phyloP scores from a whole-genome alignment of 2,329 filamentous ascomycete genomes.

The Fusarium sarcochroum region DNA sequence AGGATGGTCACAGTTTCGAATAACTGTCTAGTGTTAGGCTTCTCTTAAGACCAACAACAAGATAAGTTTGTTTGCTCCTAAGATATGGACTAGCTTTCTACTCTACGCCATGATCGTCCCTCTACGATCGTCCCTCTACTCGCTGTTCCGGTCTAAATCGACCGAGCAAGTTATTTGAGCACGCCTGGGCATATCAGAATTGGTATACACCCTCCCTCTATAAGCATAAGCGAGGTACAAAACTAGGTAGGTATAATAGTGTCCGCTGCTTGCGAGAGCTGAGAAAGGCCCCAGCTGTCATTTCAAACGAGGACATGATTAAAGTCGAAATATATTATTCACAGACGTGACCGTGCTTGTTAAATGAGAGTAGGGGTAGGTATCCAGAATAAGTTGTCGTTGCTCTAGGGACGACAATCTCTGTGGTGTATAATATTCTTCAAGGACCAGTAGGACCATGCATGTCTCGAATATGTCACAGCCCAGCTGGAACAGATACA shows the following conservation, averaged over 20 bases:
- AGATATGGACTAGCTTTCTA: background rate
- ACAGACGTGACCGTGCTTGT: background rate
- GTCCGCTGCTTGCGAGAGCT: background rate
- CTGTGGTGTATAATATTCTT: slow-evolving; percentile 10
- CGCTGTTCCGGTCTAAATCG: background rate
- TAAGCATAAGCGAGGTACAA: background rate
- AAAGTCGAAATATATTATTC: background rate
- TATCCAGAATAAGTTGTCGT: slow-evolving; percentile 4
- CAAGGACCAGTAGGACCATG: slow-evolving; percentile 18
- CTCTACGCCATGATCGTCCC: background rate
- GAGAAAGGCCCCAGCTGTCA: background rate
- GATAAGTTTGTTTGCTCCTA: background rate
- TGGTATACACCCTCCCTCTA: background rate
- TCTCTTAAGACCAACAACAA: background rate
- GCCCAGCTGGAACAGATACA: slow-evolving; percentile 12
- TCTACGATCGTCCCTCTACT: background rate
- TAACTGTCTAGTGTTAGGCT: background rate
- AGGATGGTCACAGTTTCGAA: background rate
- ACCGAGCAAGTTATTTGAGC: background rate
- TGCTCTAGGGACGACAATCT: slow-evolving; percentile 21
- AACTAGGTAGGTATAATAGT: background rate
- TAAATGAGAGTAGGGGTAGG: slow-evolving; percentile 5
- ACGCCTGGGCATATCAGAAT: background rate
- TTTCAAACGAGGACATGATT: background rate
- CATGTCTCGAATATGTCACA: slow-evolving; percentile 26